Evolutionary conservation across 2,329 filamentous ascomycete species (phyloP).

Genomic region (Penicillium psychrosexuale): DNA sequence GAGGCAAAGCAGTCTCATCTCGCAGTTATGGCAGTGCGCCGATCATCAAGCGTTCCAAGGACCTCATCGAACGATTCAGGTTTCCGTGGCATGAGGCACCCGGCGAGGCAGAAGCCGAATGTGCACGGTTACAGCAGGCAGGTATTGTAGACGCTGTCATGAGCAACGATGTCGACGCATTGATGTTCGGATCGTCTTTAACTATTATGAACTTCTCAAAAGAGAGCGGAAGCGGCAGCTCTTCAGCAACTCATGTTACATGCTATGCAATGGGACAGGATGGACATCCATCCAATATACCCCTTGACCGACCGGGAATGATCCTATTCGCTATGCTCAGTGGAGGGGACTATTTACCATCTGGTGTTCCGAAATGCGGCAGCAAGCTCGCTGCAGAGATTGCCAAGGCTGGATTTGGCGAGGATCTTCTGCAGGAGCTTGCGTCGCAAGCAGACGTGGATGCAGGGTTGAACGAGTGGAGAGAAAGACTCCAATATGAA

Average conservation of each 20-base stretch:
- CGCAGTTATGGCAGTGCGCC: slow-evolving; percentile 58
- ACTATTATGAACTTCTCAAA: slow-evolving; percentile 81
- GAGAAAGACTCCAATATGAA: slow-evolving; percentile 67
- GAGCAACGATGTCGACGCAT: slow-evolving; percentile 92
- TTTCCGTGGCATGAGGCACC: slow-evolving; percentile 83
- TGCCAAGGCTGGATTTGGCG: slow-evolving; percentile 81
- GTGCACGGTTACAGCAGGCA: slow-evolving; percentile 75
- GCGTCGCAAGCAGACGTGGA: slow-evolving; percentile 44
- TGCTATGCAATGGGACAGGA: slow-evolving; percentile 60
- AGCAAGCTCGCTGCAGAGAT: slow-evolving; percentile 87
- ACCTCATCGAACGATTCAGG: slow-evolving; percentile 77
- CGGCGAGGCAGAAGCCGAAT: slow-evolving; percentile 94
- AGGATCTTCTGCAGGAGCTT: slow-evolving; percentile 62
- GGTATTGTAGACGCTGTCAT: slow-evolving; percentile 89
- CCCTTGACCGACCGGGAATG: slow-evolving; percentile 80
- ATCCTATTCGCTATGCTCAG: slow-evolving; percentile 91
- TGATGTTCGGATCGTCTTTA: slow-evolving; percentile 88
- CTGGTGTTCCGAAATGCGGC: slow-evolving; percentile 83
- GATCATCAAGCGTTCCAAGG: slow-evolving; percentile 74
- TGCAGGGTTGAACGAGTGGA: slow-evolving; percentile 61
- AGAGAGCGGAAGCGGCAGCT: slow-evolving; percentile 61
- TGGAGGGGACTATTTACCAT: slow-evolving; percentile 88
- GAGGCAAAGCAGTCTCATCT: slow-evolving; percentile 65
- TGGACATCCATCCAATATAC: slow-evolving; percentile 28
- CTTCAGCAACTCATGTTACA: slow-evolving; percentile 75